Conservation (phyloP, 179 eudicot species). For the Silene coronaria region DNA sequence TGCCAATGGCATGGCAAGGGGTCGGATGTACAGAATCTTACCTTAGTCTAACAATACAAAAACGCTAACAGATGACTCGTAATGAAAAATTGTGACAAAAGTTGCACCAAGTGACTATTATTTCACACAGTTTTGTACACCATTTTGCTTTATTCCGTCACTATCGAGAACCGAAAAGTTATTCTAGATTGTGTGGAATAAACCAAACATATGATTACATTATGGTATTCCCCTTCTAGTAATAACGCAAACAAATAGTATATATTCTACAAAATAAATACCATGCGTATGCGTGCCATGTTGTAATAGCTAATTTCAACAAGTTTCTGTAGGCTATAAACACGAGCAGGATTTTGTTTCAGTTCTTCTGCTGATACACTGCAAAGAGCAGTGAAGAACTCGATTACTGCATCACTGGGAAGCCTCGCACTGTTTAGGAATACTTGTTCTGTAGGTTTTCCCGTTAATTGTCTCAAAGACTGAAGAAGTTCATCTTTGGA, state of each 20-base stretch:
- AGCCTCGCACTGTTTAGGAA: conserved; percentile 79
- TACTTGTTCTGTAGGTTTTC: conserved; percentile 90
- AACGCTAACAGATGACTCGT: too few species aligned
- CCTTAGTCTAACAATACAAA: too few species aligned
- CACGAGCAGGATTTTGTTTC: conserved; percentile 87
- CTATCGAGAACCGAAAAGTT: too few species aligned
- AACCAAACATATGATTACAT: neutral
- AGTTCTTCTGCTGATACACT: conserved; percentile 87
- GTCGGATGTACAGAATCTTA: too few species aligned
- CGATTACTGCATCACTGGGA: conserved; percentile 86
- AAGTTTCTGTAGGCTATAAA: conserved; percentile 91
- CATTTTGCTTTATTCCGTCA: too few species aligned
- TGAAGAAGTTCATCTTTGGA: conserved; percentile 86
- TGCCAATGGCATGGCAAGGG: too few species aligned
- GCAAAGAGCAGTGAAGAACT: conserved; percentile 91
- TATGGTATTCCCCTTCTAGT: neutral
- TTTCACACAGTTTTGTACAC: too few species aligned
- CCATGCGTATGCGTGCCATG: conserved; percentile 98
- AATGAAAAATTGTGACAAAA: too few species aligned
- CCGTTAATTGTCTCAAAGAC: conserved; percentile 75
- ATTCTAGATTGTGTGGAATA: too few species aligned
- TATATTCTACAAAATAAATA: conserved; percentile 32
- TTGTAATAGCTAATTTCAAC: conserved; percentile 97
- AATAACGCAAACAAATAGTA: conserved; percentile 14
- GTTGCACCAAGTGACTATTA: too few species aligned